Conservation (phyloP, 2,329 filamentous ascomycete genomes). For the Microcyclosporella mali region DNA sequence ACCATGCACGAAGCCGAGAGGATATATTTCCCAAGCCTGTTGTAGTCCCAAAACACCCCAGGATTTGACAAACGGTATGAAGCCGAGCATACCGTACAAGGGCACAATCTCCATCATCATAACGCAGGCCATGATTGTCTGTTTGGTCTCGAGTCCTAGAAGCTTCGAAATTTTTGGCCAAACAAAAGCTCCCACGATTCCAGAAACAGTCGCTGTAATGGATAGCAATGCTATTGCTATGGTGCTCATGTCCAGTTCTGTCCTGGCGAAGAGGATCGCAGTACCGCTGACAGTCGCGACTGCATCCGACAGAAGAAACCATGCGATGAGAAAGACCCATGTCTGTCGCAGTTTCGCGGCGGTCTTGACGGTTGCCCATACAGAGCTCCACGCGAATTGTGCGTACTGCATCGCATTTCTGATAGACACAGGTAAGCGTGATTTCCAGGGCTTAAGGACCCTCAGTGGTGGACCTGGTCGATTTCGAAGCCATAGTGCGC, state of each 20-base stretch:
- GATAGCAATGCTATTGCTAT: slow-evolving; percentile 82
- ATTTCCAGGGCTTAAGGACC: slow-evolving; percentile 20
- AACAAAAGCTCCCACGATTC: slow-evolving; percentile 78
- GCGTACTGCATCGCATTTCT: slow-evolving; percentile 63
- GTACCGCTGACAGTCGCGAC: slow-evolving; percentile 93
- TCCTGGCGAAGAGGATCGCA: slow-evolving; percentile 88
- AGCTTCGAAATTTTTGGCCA: slow-evolving; percentile 72
- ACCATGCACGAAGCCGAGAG: slow-evolving; percentile 76
- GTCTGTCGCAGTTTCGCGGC: slow-evolving; percentile 65
- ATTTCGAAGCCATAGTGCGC: slow-evolving; percentile 69
- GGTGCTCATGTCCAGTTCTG: slow-evolving; percentile 77
- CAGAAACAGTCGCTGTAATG: slow-evolving; percentile 77
- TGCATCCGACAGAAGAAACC: slow-evolving; percentile 89
- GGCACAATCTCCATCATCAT: slow-evolving; percentile 83
- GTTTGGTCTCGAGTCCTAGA: slow-evolving; percentile 64
- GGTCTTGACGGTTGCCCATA: slow-evolving; percentile 69
- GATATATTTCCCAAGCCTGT: slow-evolving; percentile 88
- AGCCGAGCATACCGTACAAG: slow-evolving; percentile 78
- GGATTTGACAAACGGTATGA: slow-evolving; percentile 65
- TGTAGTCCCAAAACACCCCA: slow-evolving; percentile 76
- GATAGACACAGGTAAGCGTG: slow-evolving; percentile 9
- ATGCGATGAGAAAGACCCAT: slow-evolving; percentile 70
- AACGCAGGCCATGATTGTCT: slow-evolving; percentile 80
- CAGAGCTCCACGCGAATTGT: slow-evolving; percentile 71
- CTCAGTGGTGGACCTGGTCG: slow-evolving; percentile 64